These are phyloP conservation scores for Pyracantha coccinea DNA, from an alignment of 331 rosid species.

Conservation along the genomic window DNA sequence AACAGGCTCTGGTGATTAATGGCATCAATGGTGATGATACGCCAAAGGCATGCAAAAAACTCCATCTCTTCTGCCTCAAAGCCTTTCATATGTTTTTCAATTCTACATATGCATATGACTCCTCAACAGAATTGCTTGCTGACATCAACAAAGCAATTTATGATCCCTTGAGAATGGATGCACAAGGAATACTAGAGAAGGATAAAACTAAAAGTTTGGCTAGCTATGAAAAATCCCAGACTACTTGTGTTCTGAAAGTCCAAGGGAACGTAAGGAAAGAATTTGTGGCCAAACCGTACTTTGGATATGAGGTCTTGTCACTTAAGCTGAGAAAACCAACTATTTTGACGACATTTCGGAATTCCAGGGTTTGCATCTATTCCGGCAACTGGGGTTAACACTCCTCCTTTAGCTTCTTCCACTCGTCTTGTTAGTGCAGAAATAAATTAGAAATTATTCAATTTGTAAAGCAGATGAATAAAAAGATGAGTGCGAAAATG, in stretches of 20 bases:
- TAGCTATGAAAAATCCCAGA: background rate
- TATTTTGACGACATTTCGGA: background rate
- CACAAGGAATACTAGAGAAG: background rate
- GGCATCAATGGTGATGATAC: background rate
- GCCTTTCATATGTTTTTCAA: conserved; percentile 14
- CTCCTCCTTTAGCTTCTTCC: too few relatives aligned
- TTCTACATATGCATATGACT: conserved; percentile 14
- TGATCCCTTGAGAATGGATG: background rate
- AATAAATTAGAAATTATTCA: too few relatives aligned
- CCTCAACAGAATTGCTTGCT: conserved; percentile 10
- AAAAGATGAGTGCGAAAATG: too few relatives aligned
- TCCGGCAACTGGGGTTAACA: too few relatives aligned
- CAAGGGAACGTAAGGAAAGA: background rate
- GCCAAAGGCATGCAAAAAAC: conserved; percentile 10
- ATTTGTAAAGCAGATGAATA: too few relatives aligned
- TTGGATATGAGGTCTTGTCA: background rate
- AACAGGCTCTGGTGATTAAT: conserved; percentile 1
- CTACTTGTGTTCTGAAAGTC: background rate
- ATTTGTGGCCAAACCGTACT: background rate
- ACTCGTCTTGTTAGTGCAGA: too few relatives aligned
- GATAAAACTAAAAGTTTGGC: background rate
- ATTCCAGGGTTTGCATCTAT: background rate
- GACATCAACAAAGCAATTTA: conserved; percentile 13
- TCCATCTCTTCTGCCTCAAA: conserved; percentile 12
- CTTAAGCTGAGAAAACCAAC: background rate